A percentile compares a stretch with the other conserved stretches of the same genome.
Evolutionary conservation across 179 eudicot species (phyloP).

Genomic region (Beta lomatogona): DNA sequence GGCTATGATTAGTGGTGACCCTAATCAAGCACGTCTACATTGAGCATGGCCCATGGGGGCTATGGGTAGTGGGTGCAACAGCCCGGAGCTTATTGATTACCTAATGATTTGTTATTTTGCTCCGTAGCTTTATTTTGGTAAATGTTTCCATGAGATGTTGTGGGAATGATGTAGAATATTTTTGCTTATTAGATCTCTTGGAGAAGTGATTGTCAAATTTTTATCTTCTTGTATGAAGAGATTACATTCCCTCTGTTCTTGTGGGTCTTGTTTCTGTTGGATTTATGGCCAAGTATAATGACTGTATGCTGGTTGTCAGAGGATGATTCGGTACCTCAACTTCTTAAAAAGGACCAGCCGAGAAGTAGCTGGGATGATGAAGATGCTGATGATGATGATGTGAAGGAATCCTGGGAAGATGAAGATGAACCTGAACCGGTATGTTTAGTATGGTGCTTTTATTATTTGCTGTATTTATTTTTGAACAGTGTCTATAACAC

Average conservation of each 20-base stretch:
- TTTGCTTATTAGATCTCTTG: background rate
- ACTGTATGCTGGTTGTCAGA: slow-evolving; percentile 38
- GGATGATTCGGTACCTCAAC: slow-evolving; percentile 56
- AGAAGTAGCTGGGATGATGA: slow-evolving; percentile 84
- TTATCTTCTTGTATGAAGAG: background rate
- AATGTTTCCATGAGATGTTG: background rate
- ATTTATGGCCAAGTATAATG: background rate
- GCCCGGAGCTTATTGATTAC: too few relatives aligned
- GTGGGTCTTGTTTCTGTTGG: background rate
- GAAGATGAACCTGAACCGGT: slow-evolving; percentile 86
- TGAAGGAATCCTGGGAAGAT: slow-evolving; percentile 97
- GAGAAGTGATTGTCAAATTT: background rate
- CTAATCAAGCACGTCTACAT: too few relatives aligned
- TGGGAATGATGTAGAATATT: background rate
- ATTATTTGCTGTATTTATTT: background rate
- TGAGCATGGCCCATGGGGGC: too few relatives aligned
- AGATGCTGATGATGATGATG: slow-evolving; percentile 77
- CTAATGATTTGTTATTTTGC: too few relatives aligned
- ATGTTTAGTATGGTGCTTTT: slow-evolving; percentile 11
- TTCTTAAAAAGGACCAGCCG: slow-evolving; percentile 52
- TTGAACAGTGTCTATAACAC: background rate
- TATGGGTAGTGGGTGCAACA: too few relatives aligned
- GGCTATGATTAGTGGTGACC: too few relatives aligned
- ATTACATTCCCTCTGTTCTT: background rate
- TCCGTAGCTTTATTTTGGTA: too few relatives aligned